A percentile compares a stretch with the other conserved stretches of the same genome.
Evolutionary conservation across 2,329 filamentous ascomycete species (phyloP).

Genomic region (Lojkania enalia): DNA sequence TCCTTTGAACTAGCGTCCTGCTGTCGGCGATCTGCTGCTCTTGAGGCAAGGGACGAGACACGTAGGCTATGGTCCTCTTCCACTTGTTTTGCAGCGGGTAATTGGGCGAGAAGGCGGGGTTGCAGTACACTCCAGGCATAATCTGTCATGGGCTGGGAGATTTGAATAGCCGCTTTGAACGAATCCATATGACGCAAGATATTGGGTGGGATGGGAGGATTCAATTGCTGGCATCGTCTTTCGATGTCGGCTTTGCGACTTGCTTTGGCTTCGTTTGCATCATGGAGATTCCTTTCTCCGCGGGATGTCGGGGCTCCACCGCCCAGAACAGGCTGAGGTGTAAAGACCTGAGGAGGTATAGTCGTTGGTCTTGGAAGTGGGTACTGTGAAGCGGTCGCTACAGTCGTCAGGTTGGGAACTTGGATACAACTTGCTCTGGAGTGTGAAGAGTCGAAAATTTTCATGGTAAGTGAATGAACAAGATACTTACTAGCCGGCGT

Average conservation of each 20-base stretch:
- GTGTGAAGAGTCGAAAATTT: not conserved
- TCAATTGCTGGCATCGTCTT: slow-evolving; percentile 65
- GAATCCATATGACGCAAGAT: slow-evolving; percentile 71
- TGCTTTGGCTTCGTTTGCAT: slow-evolving; percentile 66
- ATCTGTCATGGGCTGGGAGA: slow-evolving; percentile 69
- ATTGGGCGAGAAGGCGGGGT: slow-evolving; percentile 67
- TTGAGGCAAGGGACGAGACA: slow-evolving; percentile 49
- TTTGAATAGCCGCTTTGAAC: slow-evolving; percentile 73
- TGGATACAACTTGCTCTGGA: slow-evolving; percentile 26
- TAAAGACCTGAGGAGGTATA: slow-evolving; percentile 37
- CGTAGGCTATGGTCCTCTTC: slow-evolving; percentile 57
- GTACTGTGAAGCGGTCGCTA: slow-evolving; percentile 34
- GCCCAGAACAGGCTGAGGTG: slow-evolving; percentile 32
- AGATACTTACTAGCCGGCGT: slow-evolving; percentile 40
- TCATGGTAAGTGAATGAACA: slow-evolving; percentile 10
- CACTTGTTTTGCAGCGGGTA: slow-evolving; percentile 63
- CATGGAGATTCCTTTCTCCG: slow-evolving; percentile 60
- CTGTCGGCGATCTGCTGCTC: slow-evolving; percentile 51
- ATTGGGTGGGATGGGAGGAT: slow-evolving; percentile 65
- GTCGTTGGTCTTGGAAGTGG: slow-evolving; percentile 38
- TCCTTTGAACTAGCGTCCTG: slow-evolving; percentile 55
- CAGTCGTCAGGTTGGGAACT: slow-evolving; percentile 32
- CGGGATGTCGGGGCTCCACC: slow-evolving; percentile 30
- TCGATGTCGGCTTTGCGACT: slow-evolving; percentile 72
- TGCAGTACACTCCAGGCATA: slow-evolving; percentile 70